Base-by-base conservation (phyloP, 305 asterid genomes). In the Rubia occidens region DNA sequence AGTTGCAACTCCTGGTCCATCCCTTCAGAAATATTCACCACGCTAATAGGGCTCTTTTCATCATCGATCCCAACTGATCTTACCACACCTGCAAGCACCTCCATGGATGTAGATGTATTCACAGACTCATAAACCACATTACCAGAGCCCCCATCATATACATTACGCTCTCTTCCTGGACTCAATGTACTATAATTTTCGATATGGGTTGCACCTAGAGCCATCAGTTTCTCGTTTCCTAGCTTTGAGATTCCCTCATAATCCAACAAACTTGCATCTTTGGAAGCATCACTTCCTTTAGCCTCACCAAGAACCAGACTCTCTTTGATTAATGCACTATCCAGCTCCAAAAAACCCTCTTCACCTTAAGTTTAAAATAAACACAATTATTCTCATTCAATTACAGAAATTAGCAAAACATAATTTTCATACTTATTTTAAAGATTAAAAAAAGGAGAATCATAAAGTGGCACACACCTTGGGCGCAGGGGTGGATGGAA, bases 1-100 rank as follows among this genome's bases (percentile, higher is more conserved):
- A 29, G 2, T 76, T 56, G 85, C 83, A 90, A 74, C 55, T 82
- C 87, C 72, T 76, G 84, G 76, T 79, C 92, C 61, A 78, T 71
- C 72, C 73, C 85, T 76, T 77, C 78, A 2, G 49, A 42, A 17
- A 72, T 45, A 72, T 74, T 72, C 71, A 73, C 79, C 66, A 70
- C 79, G 64, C 71, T 74, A 74, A 20, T 62, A 60, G 71, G 39
- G 51, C 24, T 82, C 59, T 74, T 74, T 53, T 80, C 81, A 70
- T 75, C 71, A 68, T 39, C 20, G 54, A 65, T 67, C 66, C 75
- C 77, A 70, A 69, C 77, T 49, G 55, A 76, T 74, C 75, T 76
- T 73, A 84, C 72, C 70, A 81, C 60, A 67, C 82, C 86, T 68
- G 77, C 69, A 56, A 47, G 58, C 70, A 71, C 71, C 78, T 83